These are phyloP conservation scores for Pichia ethanolica DNA, from an alignment of 805 yeast species.

Conservation along the genomic window DNA sequence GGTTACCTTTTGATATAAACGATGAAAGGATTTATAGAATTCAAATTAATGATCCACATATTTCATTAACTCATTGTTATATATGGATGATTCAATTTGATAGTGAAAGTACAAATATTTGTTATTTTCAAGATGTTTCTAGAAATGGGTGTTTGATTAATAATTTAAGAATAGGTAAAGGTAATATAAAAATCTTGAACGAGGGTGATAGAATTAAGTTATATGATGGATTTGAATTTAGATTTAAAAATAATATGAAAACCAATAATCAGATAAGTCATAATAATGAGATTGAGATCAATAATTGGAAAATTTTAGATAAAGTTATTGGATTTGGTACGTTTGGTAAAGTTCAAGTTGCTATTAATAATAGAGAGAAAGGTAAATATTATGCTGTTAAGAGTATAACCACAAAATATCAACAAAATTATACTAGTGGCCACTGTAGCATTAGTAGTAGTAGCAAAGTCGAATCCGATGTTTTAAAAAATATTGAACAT, in stretches of 20 bases:
- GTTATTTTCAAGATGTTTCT: slow-evolving; percentile 44
- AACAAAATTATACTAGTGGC: too few species aligned
- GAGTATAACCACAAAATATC: slow-evolving; percentile 13
- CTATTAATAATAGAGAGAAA: slow-evolving; percentile 19
- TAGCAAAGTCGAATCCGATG: slow-evolving; percentile 34
- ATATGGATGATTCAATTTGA: slow-evolving; percentile 37
- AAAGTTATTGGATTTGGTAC: slow-evolving; percentile 47
- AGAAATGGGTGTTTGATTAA: slow-evolving; percentile 45
- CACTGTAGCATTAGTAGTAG: slow-evolving; percentile 8
- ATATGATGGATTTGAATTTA: slow-evolving; percentile 22
- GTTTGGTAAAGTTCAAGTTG: slow-evolving; percentile 44
- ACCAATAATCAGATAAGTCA: slow-evolving; percentile 11
- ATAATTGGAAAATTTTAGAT: slow-evolving; percentile 36
- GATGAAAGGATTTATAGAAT: slow-evolving; percentile 18
- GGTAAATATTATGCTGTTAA: slow-evolving; percentile 42
- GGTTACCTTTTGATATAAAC: slow-evolving; percentile 20
- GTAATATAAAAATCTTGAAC: slow-evolving; percentile 27
- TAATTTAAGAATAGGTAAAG: slow-evolving; percentile 22
- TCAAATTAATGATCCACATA: slow-evolving; percentile 17
- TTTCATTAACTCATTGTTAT: slow-evolving; percentile 41
- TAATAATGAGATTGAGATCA: slow-evolving; percentile 1
- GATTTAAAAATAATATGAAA: slow-evolving; percentile 10
- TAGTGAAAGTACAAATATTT: slow-evolving; percentile 36
- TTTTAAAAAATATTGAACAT: slow-evolving; percentile 64
- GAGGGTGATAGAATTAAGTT: slow-evolving; percentile 34